Conservation (phyloP, 257 asterid genomes). For the Solanum tarijense region DNA sequence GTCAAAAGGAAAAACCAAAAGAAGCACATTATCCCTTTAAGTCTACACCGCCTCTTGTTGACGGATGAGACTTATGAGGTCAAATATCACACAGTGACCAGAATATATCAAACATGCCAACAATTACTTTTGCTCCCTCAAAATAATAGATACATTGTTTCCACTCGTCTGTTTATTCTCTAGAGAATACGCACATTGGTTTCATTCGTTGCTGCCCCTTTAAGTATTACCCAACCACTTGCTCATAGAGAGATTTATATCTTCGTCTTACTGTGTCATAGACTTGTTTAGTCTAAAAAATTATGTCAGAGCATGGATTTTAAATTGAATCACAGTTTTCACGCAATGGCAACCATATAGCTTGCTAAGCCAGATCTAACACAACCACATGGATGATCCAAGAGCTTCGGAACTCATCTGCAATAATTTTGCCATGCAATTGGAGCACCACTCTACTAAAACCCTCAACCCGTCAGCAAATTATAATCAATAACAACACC, state of each 20-base stretch:
- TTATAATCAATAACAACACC: neutral
- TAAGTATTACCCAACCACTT: neutral
- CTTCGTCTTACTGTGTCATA: fast-evolving
- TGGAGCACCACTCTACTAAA: neutral
- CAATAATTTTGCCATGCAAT: neutral
- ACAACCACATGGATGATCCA: neutral
- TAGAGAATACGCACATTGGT: neutral
- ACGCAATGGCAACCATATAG: neutral
- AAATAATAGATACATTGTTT: neutral
- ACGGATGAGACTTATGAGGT: neutral
- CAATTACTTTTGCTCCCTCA: neutral
- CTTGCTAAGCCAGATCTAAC: neutral
- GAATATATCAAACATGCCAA: neutral
- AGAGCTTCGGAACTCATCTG: neutral
- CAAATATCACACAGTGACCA: neutral
- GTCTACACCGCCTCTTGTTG: neutral
- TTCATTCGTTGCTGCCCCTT: neutral
- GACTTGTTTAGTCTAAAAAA: neutral
- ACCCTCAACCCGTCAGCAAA: neutral
- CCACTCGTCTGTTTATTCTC: no score
- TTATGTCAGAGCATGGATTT: neutral
- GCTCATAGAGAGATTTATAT: neutral
- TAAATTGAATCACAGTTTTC: neutral
- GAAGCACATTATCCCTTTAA: no score
- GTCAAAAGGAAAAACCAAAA: neutral